Evolutionary conservation across 441 rosid species (phyloP).

Genomic region (Aleurites moluccanus): DNA sequence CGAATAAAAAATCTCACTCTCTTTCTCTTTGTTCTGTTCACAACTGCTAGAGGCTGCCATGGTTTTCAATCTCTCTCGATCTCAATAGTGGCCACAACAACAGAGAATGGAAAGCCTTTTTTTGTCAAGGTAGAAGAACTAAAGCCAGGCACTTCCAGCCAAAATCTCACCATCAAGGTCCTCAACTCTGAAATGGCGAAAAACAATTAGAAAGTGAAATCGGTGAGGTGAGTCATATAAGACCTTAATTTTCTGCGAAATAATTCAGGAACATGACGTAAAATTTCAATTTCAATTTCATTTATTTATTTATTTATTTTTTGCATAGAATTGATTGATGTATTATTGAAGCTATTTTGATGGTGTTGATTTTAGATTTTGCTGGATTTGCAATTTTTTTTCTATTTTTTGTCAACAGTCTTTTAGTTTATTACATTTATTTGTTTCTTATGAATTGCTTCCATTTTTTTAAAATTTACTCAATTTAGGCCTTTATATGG

Average conservation of each 20-base stretch:
- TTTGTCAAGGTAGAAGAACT: conserved; percentile 78
- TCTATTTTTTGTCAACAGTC: neutral
- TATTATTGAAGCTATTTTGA: too few species aligned
- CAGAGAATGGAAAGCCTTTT: conserved; percentile 77
- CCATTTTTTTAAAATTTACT: neutral
- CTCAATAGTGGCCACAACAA: conserved; percentile 29
- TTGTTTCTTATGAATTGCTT: neutral
- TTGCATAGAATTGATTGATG: too few species aligned
- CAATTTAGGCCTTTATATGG: neutral
- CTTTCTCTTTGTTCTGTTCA: neutral
- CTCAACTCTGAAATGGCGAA: too few species aligned
- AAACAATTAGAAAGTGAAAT: too few species aligned
- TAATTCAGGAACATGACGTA: too few species aligned
- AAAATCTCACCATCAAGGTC: conserved; percentile 75
- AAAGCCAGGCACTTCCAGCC: conserved; percentile 84
- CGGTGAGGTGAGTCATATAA: too few species aligned
- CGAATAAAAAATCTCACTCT: conserved; percentile 23
- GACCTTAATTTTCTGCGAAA: too few species aligned
- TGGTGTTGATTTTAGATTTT: too few species aligned
- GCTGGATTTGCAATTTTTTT: neutral
- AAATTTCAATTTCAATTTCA: too few species aligned
- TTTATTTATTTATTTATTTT: too few species aligned
- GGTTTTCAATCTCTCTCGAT: conserved; percentile 4
- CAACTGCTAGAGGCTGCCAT: conserved; percentile 1
- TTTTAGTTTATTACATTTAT: neutral